Percentiles rank a stretch among this genome's conserved stretches.
These are phyloP conservation scores for Hemileia vastatrix DNA, from an alignment of 1,284 basidiomycete species.

Conservation along the genomic window DNA sequence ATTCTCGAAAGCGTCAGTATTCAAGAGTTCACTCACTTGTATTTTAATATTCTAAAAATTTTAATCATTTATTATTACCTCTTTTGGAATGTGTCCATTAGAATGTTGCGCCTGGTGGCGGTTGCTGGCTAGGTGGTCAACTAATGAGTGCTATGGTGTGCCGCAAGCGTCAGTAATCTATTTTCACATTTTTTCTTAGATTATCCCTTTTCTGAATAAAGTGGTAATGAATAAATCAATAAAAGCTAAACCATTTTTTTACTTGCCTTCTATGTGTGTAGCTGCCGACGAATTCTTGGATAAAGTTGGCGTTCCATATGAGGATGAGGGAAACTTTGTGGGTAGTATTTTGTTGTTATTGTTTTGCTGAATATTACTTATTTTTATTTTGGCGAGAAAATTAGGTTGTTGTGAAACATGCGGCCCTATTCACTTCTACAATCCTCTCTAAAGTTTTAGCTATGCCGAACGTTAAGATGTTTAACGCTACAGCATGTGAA, in stretches of 20 bases:
- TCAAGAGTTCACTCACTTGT: slow-evolving; percentile 51
- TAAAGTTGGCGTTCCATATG: slow-evolving; percentile 65
- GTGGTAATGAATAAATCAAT: not conserved
- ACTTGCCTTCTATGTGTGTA: slow-evolving; percentile 4
- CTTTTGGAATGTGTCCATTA: not conserved
- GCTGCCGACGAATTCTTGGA: slow-evolving; percentile 64
- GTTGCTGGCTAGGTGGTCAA: slow-evolving; percentile 71
- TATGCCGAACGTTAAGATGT: slow-evolving; percentile 55
- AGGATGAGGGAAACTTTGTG: slow-evolving; percentile 62
- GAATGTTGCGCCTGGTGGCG: slow-evolving; percentile 62
- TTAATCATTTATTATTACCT: not conserved
- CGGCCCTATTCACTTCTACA: slow-evolving; percentile 70
- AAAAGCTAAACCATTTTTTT: not conserved
- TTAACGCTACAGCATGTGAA: slow-evolving; percentile 45
- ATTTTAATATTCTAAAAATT: not conserved
- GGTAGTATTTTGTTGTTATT: slow-evolving; percentile 26
- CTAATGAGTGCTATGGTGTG: slow-evolving; percentile 78
- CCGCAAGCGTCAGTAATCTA: slow-evolving; percentile 57
- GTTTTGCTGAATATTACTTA: slow-evolving; percentile 25
- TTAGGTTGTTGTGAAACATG: slow-evolving; percentile 67
- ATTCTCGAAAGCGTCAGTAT: slow-evolving; percentile 72
- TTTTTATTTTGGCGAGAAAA: not conserved
- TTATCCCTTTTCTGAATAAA: too few relatives aligned
- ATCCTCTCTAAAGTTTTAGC: slow-evolving; percentile 62
- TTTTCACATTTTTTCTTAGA: too few relatives aligned